Percentiles rank a stretch among this genome's conserved stretches.
Evolutionary conservation across 345 rosid species (phyloP).

Genomic region (Aquilaria yunnanensis): DNA sequence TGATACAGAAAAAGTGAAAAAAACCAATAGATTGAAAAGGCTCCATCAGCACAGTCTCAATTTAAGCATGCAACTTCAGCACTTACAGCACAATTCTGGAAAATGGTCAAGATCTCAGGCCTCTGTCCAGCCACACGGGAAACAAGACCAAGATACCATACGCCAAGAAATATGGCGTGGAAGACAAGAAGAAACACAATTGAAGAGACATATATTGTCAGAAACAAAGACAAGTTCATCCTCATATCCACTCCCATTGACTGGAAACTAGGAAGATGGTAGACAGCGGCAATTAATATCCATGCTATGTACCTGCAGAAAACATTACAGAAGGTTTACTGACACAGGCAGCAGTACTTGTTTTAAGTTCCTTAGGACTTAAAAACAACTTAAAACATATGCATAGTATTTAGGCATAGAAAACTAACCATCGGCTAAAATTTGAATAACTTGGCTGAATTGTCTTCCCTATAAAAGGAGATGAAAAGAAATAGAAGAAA

Average conservation of each 20-base stretch:
- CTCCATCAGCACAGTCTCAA: not conserved
- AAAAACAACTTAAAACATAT: not conserved
- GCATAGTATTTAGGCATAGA: not conserved
- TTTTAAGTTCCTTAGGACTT: not conserved
- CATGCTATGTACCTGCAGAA: slow-evolving; percentile 80
- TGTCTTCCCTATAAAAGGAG: slow-evolving; percentile 86
- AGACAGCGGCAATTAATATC: slow-evolving; percentile 89
- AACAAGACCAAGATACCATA: slow-evolving; percentile 86
- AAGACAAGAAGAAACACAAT: slow-evolving; percentile 80
- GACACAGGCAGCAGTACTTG: not conserved
- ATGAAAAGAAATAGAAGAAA: slow-evolving; percentile 93
- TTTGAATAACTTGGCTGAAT: slow-evolving; percentile 85
- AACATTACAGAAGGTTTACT: slow-evolving; percentile 4
- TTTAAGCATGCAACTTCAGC: slow-evolving; percentile 8
- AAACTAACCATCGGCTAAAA: slow-evolving; percentile 79
- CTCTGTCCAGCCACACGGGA: slow-evolving; percentile 86
- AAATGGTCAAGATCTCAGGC: slow-evolving; percentile 80
- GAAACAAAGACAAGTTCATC: slow-evolving; percentile 89
- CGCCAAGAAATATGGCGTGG: slow-evolving; percentile 71
- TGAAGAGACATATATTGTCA: slow-evolving; percentile 74
- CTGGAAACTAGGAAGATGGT: slow-evolving; percentile 94
- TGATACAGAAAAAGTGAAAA: slow-evolving; percentile 5
- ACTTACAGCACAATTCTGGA: slow-evolving; percentile 87
- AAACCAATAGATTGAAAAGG: slow-evolving; percentile 3
- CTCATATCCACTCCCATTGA: slow-evolving; percentile 96